Conservation (phyloP, 768 basidiomycete species). For the Gelatoporia subvermispora region DNA sequence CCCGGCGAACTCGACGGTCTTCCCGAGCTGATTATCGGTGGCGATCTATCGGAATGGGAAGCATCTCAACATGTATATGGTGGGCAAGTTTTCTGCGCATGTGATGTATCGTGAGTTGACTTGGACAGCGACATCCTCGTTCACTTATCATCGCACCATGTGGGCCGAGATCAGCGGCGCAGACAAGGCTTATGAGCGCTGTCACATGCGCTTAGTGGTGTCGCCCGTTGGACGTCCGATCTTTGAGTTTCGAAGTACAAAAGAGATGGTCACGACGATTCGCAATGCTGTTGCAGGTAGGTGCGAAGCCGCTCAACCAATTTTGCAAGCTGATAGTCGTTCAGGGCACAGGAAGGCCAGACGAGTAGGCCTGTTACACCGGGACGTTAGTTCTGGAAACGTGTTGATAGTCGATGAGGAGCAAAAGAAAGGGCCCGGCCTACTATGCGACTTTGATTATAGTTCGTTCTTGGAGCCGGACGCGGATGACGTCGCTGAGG, state of each 20-base stretch:
- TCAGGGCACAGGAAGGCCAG: too few species aligned
- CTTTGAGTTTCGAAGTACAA: constrained; percentile 1
- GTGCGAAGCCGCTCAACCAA: too few species aligned
- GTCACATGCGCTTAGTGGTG: constrained; percentile 8
- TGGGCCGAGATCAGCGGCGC: neutral
- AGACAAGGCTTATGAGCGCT: neutral
- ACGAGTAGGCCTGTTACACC: neutral
- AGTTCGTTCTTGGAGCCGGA: too few species aligned
- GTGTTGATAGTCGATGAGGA: too few species aligned
- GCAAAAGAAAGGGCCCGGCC: too few species aligned
- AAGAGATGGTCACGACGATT: constrained; percentile 7
- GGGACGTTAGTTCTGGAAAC: too few species aligned
- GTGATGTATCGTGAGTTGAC: neutral
- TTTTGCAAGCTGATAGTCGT: too few species aligned
- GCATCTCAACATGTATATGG: neutral
- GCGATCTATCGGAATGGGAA: neutral
- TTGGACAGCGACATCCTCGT: neutral
- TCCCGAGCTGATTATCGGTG: neutral
- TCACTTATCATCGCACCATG: constrained; percentile 2
- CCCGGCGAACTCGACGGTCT: neutral
- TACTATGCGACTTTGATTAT: too few species aligned
- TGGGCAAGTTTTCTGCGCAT: neutral
- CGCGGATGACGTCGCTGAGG: too few species aligned
- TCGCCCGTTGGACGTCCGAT: constrained; percentile 7
- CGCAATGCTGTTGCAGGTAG: constrained; percentile 10